A percentile compares a stretch with the other conserved stretches of the same genome.
These are phyloP conservation scores for Phytophthora multivora DNA, from an alignment of 352 stramenopile species.

Conservation along the genomic window DNA sequence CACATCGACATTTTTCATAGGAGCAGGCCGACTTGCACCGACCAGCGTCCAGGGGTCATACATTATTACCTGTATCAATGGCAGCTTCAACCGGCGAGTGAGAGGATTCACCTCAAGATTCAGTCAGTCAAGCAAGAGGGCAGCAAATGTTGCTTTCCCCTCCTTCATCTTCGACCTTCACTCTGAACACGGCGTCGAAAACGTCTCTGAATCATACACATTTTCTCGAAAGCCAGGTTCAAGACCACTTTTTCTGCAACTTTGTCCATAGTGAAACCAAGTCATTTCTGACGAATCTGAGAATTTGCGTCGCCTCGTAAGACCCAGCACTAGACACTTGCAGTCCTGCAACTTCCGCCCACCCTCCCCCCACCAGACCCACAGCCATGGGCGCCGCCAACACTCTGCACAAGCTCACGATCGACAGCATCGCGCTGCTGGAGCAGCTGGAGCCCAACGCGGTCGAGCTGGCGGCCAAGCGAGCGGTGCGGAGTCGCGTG, in stretches of 20 bases:
- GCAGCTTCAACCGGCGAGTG: neutral
- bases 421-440: conserved; percentile 79
- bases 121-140: neutral
- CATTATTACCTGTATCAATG: neutral
- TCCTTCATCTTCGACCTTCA: conserved; percentile 14
- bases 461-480: conserved; percentile 55
- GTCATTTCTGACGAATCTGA: neutral
- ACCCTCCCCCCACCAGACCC: neutral
- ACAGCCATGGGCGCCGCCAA: conserved; percentile 74
- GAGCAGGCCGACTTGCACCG: neutral
- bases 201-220: neutral
- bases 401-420: conserved; percentile 80
- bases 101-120: conserved; percentile 1
- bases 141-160: conserved; percentile 2
- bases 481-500: conserved; percentile 50
- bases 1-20: too few species aligned
- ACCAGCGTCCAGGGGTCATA: neutral
- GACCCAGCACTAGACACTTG: too few species aligned
- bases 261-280: conserved; percentile 5
- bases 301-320: neutral
- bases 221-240: conserved; percentile 12
- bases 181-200: neutral
- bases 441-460: conserved; percentile 82
- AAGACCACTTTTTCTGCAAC: conserved; percentile 9
- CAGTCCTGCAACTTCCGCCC: neutral